Base-by-base conservation (phyloP, 306 rosid genomes). In the Leucaena leucocephala region DNA sequence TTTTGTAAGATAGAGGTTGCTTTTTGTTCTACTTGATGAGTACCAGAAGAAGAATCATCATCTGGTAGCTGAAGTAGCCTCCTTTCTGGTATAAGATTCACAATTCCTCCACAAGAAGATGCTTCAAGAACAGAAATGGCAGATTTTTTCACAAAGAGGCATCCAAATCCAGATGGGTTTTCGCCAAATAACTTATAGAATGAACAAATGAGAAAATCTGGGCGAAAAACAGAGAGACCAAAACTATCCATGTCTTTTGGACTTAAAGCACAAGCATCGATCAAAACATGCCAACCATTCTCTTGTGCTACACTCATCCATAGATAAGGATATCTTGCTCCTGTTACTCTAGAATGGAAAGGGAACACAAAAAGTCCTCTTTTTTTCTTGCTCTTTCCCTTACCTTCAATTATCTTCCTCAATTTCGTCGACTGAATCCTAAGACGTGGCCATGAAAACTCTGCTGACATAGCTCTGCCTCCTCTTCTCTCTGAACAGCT, bases 141-240 rank as follows among this genome's bases (percentile, higher is more conserved):
- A 33, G 97, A 84, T 84, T 92, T 95, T 79, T 92, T 95, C 38
- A 95, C 91, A 68, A 92, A 87, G 44, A 92, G 85, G 82, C 98
- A 95, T 15, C 98, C 98, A 85, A 92, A 91, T 17, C 98, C 98
- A 55, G 97, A 95, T 77, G 98, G 98, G 85, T 91, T 95, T 73
- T 91, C 95, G 4, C 98, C 98, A 63, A 85, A 95, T 13, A 92
- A 84, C 70, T 95, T 95, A 58, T 95, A 95, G 85, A 93, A 95
- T 9, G 98, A 95, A 61, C 91, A 92, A 48, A 92, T 83, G 8
- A 95, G 87, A 72, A 92, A 95, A 17, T 92, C 98, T 4, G 98
- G 98, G 55, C 85, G 91, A 74, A 88, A 84, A 48, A 95, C 86
- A 46, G 94, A 95, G 49, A 95, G 89, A 77, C 92, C 98, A 35